Evolutionary conservation across 2,329 filamentous ascomycete genomes (phyloP).

Genomic region (Hortaea werneckii): DNA sequence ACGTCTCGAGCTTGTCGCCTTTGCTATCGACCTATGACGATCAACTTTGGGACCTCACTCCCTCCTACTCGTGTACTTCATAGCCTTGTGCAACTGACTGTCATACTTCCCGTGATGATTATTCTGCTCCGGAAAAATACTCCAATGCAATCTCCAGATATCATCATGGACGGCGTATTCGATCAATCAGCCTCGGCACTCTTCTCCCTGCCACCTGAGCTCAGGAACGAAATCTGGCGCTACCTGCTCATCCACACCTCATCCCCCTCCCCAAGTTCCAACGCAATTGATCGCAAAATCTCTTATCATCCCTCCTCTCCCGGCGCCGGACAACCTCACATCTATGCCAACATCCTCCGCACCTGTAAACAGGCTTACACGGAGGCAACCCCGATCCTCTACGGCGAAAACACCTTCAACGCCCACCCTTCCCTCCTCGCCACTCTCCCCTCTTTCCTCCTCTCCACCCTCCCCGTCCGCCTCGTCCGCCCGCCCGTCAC

Average conservation of each 20-base stretch:
- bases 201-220: constrained; percentile 39
- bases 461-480: constrained; percentile 18
- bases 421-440: constrained; percentile 40
- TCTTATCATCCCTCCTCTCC: no score
- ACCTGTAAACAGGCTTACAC: constrained; percentile 32
- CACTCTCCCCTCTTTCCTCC: constrained; percentile 30
- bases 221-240: constrained; percentile 49
- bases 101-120: constrained; percentile 5
- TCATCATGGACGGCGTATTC: constrained; percentile 3
- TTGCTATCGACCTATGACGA: no score
- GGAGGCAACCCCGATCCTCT: constrained; percentile 38
- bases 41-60: neutral
- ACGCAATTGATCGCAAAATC: no score
- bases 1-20: no score
- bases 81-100: no score
- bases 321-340: neutral
- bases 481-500: constrained; percentile 26
- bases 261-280: no score
- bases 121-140: constrained; percentile 9
- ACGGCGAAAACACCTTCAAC: constrained; percentile 40
- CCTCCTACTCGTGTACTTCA: neutral
- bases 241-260: constrained; percentile 1
- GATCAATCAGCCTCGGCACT: constrained; percentile 16
- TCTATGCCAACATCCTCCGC: constrained; percentile 32
- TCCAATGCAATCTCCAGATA: neutral